Evolutionary conservation across 1,284 basidiomycete genomes (phyloP), one percentile per base, ranked within the genome.

Genomic region (Ceraceosorus guamensis): DNA sequence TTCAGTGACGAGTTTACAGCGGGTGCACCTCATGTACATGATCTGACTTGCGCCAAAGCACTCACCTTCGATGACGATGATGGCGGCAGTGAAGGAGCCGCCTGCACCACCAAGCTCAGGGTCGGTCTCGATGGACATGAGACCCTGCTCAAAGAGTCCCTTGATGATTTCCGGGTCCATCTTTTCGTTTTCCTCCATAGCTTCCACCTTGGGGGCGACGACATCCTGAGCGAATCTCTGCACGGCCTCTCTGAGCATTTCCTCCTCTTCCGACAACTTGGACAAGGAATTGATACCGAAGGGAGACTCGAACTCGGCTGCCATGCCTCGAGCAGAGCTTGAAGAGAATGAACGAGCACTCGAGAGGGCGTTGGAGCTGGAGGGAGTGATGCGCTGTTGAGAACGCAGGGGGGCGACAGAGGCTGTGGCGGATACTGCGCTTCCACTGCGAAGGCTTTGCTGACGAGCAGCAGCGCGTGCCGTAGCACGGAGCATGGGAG

Each of bases 161-260:
- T 89, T 83, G 75, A 98, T 90, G 70, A 98, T 79, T 2, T 79
- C 81, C 1, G 88, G 85, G 76, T 96, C 91, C 95, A 99, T 98
- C 70, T 80, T 81, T 78, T 99, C 95, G 53, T 86, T 87, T 81
- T 99, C 93, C 77, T 99, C 93, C 95, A 99, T 99, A 73, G 91
- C 89, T 44, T 86, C 83, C 55, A 96, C 92, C 75, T 85, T 89
- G 47, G 95, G 93, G 8, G 79, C 87, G 24, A 99, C 84, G 35
- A 93, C 85, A 55, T 97, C 91, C 59, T 83, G 80, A 0, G 93
- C 89, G 67, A 96, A 97, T 55, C 66, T 66, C 46, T 65, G 64
- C 47, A 67, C 69, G 16, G 68, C 64, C 10, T 76, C 73, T 46
- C 69, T 67, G n/a, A 76, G 68, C 73, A 76, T 76, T 55, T 68